Evolutionary conservation across 2,329 filamentous ascomycete genomes (phyloP), one percentile per base, ranked within the genome.

Genomic region (Ophiostoma perfectum): DNA sequence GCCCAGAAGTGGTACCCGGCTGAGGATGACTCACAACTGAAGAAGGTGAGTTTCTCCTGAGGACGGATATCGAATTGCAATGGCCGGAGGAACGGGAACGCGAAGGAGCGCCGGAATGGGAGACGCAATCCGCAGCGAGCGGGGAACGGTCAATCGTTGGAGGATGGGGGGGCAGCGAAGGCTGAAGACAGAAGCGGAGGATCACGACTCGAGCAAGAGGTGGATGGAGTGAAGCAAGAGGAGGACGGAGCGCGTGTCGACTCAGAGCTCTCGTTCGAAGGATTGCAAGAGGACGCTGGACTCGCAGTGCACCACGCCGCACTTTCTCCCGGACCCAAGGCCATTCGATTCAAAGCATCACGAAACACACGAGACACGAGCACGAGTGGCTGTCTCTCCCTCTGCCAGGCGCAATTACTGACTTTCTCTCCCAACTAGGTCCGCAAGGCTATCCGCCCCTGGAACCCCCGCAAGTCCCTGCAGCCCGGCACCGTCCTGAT

Each of bases 1-100:
- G 94, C 94, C 78, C 89, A 91, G 87, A 98, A 97, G 87, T 99
- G 94, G 92, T 99, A 99, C 86, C 92, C 93, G 82, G 91, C 92
- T 80, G 91, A 96, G 82, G 94, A 97, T 83, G 91, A 94, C 80
- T 80, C 87, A 81, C 84, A 90, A 83, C 87, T 88, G 78, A 96
- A 93, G 89, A 94, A 96, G 91, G 95, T 99, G 88, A 87, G 93
- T 91, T 62, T 60, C 38, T 47, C 38, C 14, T 39, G 38, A 63
- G 39, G 47, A 64, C 18, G 49, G n/a, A 39, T 16, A 39, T 27
- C 55, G 39, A 36, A 16, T 39, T 52, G 47, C 27, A 39, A n/a
- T 47, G 47, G n/a, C 47, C 6, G 41, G 18, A 2, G 41, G 42
- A 64, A 4, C 8, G 47, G 55, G 65, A 55, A n/a, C 38, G 16